phyloP scores from a whole-genome alignment of 2,329 filamentous ascomycete species.

The Fusarium palustre region DNA sequence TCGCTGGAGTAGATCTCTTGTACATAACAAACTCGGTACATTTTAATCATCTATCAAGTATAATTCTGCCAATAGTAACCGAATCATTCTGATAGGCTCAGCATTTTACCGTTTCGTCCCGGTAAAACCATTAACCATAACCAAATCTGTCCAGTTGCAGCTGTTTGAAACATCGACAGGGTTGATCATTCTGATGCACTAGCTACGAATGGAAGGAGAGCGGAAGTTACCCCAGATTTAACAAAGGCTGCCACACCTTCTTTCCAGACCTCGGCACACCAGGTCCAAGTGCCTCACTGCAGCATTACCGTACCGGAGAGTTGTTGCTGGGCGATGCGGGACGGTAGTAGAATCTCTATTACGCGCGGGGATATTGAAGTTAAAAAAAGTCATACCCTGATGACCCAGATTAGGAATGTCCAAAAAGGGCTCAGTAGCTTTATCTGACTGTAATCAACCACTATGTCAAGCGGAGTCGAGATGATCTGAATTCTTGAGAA shows the following conservation, averaged over 20 bases:
- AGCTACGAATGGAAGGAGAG: not conserved
- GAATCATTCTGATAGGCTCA: not conserved
- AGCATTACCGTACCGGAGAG: not conserved
- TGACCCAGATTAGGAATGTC: not conserved
- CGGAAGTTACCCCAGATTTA: not conserved
- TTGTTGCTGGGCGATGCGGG: not conserved
- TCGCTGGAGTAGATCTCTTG: too few relatives aligned
- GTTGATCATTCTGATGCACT: not conserved
- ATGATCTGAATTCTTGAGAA: rapidly evolving
- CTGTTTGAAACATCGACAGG: not conserved
- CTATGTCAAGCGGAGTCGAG: too few relatives aligned
- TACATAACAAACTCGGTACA: not conserved
- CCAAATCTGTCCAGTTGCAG: not conserved
- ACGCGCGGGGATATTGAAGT: not conserved
- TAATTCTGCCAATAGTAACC: too few relatives aligned
- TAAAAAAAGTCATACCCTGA: not conserved
- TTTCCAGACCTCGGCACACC: not conserved
- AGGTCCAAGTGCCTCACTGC: not conserved
- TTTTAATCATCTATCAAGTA: rapidly evolving
- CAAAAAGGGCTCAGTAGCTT: not conserved
- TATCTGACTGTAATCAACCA: rapidly evolving
- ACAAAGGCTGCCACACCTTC: not conserved
- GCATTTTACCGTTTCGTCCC: too few relatives aligned
- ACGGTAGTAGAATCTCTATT: not conserved
- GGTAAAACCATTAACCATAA: not conserved